phyloP scores from a whole-genome alignment of 2,329 filamentous ascomycete genomes.

The Alternaria gansuensis region DNA sequence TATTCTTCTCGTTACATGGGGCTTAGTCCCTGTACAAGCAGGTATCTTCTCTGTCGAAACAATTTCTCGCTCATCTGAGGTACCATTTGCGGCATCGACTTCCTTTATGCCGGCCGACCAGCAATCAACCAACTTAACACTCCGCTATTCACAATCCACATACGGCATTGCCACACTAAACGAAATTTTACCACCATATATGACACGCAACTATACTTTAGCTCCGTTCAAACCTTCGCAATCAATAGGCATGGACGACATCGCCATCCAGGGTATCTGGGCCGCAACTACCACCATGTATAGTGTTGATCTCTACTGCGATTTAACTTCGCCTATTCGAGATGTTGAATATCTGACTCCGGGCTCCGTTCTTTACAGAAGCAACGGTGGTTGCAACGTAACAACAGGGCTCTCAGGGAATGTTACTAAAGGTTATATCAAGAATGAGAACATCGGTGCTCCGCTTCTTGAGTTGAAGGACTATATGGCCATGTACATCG shows the following conservation, averaged over 20 bases:
- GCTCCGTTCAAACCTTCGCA: slow-evolving; percentile 58
- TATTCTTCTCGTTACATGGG: slow-evolving; percentile 64
- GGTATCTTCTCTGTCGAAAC: slow-evolving; percentile 59
- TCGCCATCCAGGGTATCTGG: slow-evolving; percentile 37
- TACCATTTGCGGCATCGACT: slow-evolving; percentile 32
- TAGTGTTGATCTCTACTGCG: slow-evolving; percentile 48
- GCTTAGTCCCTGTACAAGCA: slow-evolving; percentile 64
- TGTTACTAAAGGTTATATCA: slow-evolving; percentile 10
- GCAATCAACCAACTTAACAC: slow-evolving; percentile 47
- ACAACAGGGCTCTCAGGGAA: slow-evolving; percentile 22
- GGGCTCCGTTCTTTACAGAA: background rate
- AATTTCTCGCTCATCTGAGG: slow-evolving; percentile 31
- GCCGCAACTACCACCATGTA: slow-evolving; percentile 45
- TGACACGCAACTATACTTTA: slow-evolving; percentile 54
- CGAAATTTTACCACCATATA: slow-evolving; percentile 58
- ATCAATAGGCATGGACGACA: background rate
- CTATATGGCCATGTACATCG: slow-evolving; percentile 55
- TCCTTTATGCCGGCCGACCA: slow-evolving; percentile 37
- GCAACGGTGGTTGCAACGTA: background rate
- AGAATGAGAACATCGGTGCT: background rate
- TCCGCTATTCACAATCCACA: slow-evolving; percentile 55
- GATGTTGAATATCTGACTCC: too few species aligned
- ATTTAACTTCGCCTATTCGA: slow-evolving; percentile 7
- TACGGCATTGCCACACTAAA: slow-evolving; percentile 60
- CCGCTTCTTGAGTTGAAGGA: slow-evolving; percentile 12